These are phyloP conservation scores for Ailanthus altissimus DNA, from an alignment of 345 rosid genomes.

Conservation along the genomic window DNA sequence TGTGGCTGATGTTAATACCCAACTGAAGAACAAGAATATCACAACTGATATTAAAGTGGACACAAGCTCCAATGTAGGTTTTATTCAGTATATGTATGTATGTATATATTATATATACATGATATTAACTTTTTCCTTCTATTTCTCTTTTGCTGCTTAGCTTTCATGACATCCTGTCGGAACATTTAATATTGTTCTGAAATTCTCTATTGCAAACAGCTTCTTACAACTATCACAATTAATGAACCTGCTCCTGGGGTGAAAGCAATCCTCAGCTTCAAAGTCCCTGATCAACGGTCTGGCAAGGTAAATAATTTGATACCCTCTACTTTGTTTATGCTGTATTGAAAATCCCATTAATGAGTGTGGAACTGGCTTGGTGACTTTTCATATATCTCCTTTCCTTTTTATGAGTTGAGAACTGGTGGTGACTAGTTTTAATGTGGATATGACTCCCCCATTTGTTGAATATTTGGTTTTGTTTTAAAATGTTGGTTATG, in stretches of 20 bases:
- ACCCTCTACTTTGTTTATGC: background rate
- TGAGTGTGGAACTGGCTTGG: background rate
- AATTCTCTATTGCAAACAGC: slow-evolving; percentile 41
- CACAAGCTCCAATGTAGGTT: slow-evolving; percentile 60
- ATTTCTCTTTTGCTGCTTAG: background rate
- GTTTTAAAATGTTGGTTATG: background rate
- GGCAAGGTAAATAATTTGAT: slow-evolving; percentile 63
- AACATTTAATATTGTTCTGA: background rate
- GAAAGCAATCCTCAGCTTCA: slow-evolving; percentile 81
- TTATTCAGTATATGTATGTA: background rate
- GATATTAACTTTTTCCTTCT: background rate
- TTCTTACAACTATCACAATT: slow-evolving; percentile 69
- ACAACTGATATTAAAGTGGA: slow-evolving; percentile 90
- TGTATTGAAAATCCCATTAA: background rate
- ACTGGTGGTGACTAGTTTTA: background rate
- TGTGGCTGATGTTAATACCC: slow-evolving; percentile 79
- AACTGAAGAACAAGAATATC: slow-evolving; percentile 86
- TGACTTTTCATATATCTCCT: background rate
- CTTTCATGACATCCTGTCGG: background rate
- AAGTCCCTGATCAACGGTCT: slow-evolving; percentile 86
- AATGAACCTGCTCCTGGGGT: slow-evolving; percentile 92
- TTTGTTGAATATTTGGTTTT: background rate
- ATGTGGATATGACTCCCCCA: background rate
- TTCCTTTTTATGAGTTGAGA: background rate
- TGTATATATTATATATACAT: too few relatives aligned